Conservation (phyloP, 495 filamentous ascomycete species). For the Hypoxylon fuscum region DNA sequence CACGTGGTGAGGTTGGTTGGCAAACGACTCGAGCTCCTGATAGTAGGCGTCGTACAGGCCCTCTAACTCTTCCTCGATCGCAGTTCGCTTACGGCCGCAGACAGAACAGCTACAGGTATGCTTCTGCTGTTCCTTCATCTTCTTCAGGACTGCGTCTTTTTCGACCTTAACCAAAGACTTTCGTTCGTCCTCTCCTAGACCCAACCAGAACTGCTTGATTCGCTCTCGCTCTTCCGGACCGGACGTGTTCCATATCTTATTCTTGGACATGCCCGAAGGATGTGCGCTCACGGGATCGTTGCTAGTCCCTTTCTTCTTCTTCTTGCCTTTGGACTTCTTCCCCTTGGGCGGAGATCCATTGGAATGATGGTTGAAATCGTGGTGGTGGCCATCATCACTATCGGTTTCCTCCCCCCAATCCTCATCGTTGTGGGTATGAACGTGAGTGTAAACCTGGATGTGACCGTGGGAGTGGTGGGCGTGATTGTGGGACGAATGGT, state of each 20-base stretch:
- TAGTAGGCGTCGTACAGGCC: conserved; percentile 99
- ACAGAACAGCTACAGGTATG: conserved; percentile 98
- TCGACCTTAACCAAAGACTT: conserved; percentile 96
- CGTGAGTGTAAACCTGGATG: no score
- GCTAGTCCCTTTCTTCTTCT: conserved; percentile 56
- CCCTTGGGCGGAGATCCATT: conserved; percentile 46
- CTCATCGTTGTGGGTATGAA: conserved; percentile 51
- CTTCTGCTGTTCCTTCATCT: conserved; percentile 99
- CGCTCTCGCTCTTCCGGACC: conserved; percentile 92
- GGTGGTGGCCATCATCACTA: conserved; percentile 53
- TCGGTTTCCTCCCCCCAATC: conserved; percentile 58
- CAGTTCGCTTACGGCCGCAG: conserved; percentile 94
- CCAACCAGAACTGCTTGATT: conserved; percentile 98
- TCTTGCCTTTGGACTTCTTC: conserved; percentile 74
- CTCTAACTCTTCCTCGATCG: conserved; percentile 98
- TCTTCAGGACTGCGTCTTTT: conserved; percentile 95
- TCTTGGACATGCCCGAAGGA: conserved; percentile 65
- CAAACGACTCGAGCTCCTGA: conserved; percentile 96
- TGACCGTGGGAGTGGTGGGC: no score
- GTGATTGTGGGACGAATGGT: conserved; percentile 20
- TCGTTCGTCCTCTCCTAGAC: conserved; percentile 92
- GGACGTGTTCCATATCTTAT: conserved; percentile 97
- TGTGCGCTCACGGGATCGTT: conserved; percentile 24
- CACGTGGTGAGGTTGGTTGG: conserved; percentile 77
- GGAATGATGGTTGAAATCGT: conserved; percentile 27